These are phyloP conservation scores for Blastocystis sp. DNA, from an alignment of 352 stramenopile species.

Conservation along the genomic window DNA sequence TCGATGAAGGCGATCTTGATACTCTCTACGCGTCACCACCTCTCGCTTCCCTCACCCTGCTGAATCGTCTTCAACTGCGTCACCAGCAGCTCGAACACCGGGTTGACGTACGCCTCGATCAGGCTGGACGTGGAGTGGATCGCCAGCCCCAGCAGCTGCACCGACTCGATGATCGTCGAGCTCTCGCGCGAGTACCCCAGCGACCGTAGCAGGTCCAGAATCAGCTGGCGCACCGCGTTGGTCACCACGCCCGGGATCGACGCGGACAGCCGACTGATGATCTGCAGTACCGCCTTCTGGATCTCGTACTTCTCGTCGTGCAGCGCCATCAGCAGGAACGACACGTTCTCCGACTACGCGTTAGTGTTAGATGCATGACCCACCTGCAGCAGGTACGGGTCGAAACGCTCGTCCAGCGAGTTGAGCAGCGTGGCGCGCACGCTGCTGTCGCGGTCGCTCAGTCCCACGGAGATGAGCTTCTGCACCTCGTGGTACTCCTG, in stretches of 20 bases:
- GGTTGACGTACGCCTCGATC: conserved; percentile 70
- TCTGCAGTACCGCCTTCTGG: conserved; percentile 86
- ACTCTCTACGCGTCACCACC: background rate
- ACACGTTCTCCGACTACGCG: conserved; percentile 80
- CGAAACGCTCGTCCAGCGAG: conserved; percentile 58
- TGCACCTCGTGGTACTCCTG: conserved; percentile 63
- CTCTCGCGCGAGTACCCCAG: conserved; percentile 88
- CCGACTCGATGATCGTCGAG: conserved; percentile 86
- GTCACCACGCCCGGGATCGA: conserved; percentile 94
- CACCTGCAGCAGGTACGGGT: conserved; percentile 69
- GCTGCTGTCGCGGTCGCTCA: conserved; percentile 36
- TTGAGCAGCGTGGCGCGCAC: conserved; percentile 57
- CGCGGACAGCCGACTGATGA: conserved; percentile 89
- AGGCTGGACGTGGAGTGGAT: conserved; percentile 75
- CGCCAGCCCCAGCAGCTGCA: conserved; percentile 81
- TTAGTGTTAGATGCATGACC: background rate
- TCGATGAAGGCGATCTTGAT: conserved; percentile 70
- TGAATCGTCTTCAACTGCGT: conserved; percentile 63
- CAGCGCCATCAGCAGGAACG: conserved; percentile 90
- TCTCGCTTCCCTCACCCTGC: background rate
- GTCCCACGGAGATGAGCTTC: conserved; percentile 65
- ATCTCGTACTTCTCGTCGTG: conserved; percentile 91
- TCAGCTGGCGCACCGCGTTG: conserved; percentile 88
- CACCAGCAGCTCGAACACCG: conserved; percentile 67
- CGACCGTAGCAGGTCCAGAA: conserved; percentile 92